Base-by-base conservation (phyloP, 208 protist genomes). In the Trypanosoma platydactyli region DNA sequence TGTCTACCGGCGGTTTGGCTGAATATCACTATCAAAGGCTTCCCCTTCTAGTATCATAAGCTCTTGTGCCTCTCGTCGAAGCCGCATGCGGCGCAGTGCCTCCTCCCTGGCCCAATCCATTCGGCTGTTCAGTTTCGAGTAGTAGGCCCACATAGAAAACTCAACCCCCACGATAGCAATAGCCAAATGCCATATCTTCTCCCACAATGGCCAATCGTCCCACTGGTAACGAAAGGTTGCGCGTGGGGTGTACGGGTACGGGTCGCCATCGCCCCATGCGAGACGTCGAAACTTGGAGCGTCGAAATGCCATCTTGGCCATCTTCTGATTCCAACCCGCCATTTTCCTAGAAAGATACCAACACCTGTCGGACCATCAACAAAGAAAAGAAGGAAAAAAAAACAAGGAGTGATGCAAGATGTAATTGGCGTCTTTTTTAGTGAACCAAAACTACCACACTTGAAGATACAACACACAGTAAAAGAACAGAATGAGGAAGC, bases 41-140 rank as follows among this genome's bases (percentile, higher is more conserved):
- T 91, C 78, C 33, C 82, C 89, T 58, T 95, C 89, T 27, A 95
- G 62, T 35, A 95, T 88, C 86, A 95, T 95, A 35, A 95, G 78
- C 68, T 95, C 89, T 66, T 95, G 86, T 2, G 89, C 89, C 46
- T 95, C 89, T 40, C 89, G 79, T 56, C 89, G 79, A 52, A 95
- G 70, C 73, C 89, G 84, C 89, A 95, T 95, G 61, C 89, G 86
- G 30, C 89, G 89, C 44, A 95, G 79, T 46, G 89, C 89, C 74
- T 95, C 89, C 63, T 95, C 89, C 41, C 86, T 75, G 24, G 89
- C 89, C 89, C 89, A 95, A 72, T 95, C 86, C 84, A 91, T 92
- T 30, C 82, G 81, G 54, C 77, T 84, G 73, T 91, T 91, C 53
- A 86, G 73, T 55, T 92, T 92, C 7, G 86, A 92, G 76, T 90